Conservation (phyloP, 1,139 yeast species). For the Pichia sp. region DNA sequence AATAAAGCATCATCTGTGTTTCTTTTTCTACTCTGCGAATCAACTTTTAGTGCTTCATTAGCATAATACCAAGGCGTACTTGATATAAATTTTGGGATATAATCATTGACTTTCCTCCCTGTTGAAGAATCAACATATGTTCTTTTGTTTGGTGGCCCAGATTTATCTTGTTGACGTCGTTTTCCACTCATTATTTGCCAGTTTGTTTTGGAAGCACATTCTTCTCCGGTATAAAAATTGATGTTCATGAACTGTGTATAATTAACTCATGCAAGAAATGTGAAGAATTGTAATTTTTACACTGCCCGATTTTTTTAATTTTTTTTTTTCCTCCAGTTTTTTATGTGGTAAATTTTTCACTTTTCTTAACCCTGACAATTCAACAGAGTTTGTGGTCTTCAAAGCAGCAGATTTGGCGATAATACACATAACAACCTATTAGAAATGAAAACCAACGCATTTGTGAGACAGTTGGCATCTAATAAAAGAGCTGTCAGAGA, state of each 20-base stretch:
- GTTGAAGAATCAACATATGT: conserved; percentile 16
- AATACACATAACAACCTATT: too few species aligned
- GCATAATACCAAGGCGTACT: conserved; percentile 48
- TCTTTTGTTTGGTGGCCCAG: conserved; percentile 17
- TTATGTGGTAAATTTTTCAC: too few species aligned
- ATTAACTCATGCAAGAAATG: too few species aligned
- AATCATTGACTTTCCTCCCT: conserved; percentile 35
- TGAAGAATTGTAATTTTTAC: too few species aligned
- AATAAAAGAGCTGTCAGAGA: conserved; percentile 72
- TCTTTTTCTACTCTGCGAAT: conserved; percentile 25
- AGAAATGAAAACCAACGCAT: conserved; percentile 36
- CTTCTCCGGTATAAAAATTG: too few species aligned
- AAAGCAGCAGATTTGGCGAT: too few species aligned
- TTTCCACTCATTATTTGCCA: background rate
- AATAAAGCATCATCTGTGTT: conserved; percentile 24
- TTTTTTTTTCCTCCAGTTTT: background rate
- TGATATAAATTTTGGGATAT: conserved; percentile 42
- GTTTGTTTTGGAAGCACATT: too few species aligned
- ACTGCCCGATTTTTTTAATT: background rate
- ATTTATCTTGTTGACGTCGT: background rate
- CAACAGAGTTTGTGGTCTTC: too few species aligned
- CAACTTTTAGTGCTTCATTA: conserved; percentile 20
- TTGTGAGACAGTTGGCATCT: conserved; percentile 80
- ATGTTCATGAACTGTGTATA: too few species aligned
- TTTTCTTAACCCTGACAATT: too few species aligned